Conservation (phyloP, 139 green algal genomes). For the Chlorella vulgaris region DNA sequence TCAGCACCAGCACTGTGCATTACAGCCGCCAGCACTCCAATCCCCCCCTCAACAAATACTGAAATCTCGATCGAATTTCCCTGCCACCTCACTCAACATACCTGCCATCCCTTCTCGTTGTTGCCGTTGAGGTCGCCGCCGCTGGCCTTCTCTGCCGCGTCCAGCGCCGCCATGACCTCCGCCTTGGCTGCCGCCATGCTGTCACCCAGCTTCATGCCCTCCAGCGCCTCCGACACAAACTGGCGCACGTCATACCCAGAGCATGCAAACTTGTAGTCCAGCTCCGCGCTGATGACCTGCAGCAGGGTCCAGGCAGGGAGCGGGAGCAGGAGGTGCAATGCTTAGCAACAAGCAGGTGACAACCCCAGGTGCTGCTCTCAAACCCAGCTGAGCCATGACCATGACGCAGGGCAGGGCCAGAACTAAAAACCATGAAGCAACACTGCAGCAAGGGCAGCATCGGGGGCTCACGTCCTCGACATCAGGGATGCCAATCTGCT, state of each 20-base stretch:
- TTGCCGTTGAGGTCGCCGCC: slow-evolving; percentile 40
- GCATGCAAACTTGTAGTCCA: slow-evolving; percentile 47
- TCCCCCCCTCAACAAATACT: background rate
- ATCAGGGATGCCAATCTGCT: slow-evolving; percentile 52
- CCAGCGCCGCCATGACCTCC: slow-evolving; percentile 50
- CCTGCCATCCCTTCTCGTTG: slow-evolving; percentile 57
- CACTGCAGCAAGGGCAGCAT: no score
- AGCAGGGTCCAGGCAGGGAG: background rate
- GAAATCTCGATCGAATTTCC: no score
- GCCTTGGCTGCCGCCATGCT: slow-evolving; percentile 14
- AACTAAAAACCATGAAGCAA: background rate
- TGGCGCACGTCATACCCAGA: slow-evolving; percentile 44
- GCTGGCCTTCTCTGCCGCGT: slow-evolving; percentile 53
- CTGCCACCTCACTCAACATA: no score
- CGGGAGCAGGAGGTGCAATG: background rate
- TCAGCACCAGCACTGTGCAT: background rate
- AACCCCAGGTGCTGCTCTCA: background rate
- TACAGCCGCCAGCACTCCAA: background rate
- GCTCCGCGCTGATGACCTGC: slow-evolving; percentile 42
- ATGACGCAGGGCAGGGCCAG: no score
- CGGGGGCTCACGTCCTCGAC: slow-evolving; percentile 37
- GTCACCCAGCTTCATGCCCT: slow-evolving; percentile 20
- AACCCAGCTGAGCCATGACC: no score
- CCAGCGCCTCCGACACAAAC: slow-evolving; percentile 43
- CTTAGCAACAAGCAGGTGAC: background rate